Evolutionary conservation across 257 asterid species (phyloP).

Genomic region (Solanum gracilifrons): DNA sequence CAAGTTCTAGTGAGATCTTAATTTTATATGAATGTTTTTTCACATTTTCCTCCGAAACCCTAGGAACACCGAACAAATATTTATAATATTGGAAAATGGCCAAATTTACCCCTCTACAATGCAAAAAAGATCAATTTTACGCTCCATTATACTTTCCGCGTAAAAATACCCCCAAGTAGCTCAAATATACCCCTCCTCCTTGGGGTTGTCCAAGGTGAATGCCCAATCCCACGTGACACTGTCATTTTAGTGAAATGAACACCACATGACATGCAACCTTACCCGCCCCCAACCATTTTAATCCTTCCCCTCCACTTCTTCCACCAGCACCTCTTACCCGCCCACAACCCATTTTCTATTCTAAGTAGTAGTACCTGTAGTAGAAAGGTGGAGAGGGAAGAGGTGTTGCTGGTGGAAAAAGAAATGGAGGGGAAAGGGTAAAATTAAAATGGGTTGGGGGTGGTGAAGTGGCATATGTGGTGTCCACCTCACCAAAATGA

Average conservation of each 20-base stretch:
- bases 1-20: neutral
- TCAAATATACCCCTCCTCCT: neutral
- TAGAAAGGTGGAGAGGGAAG: neutral
- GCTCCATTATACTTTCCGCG: neutral
- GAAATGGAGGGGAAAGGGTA: neutral
- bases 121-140: neutral
- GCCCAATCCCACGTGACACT: neutral
- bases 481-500: neutral
- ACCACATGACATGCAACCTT: neutral
- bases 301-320: neutral
- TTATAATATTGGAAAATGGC: neutral
- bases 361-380: neutral
- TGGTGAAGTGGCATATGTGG: neutral
- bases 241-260: neutral
- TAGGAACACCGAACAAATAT: neutral
- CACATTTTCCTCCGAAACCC: neutral
- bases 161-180: neutral
- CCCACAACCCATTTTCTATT: neutral
- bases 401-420: neutral
- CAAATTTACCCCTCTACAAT: neutral
- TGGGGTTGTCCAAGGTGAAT: neutral
- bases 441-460: neutral
- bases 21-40: neutral
- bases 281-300: neutral
- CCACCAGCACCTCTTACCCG: neutral